phyloP scores from a whole-genome alignment of 129 eudicot species.

The Lonicera japonica region DNA sequence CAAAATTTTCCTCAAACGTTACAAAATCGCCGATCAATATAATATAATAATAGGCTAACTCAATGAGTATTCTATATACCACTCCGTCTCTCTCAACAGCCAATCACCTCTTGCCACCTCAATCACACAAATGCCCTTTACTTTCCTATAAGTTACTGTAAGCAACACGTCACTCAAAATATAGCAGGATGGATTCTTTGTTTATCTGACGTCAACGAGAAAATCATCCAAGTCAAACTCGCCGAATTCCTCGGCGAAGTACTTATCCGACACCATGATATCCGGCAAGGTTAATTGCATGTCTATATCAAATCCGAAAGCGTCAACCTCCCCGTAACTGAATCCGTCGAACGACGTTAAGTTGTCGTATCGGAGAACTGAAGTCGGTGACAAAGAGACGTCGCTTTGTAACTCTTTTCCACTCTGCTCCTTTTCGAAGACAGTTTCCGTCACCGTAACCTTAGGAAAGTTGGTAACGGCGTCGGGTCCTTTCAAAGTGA shows the following conservation, averaged over 20 bases:
- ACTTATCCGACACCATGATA: conserved; percentile 21
- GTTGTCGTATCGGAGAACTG: conserved; percentile 41
- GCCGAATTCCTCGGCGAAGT: conserved; percentile 33
- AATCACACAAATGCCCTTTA: background rate
- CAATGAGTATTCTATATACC: background rate
- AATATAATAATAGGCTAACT: background rate
- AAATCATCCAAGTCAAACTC: conserved; percentile 50
- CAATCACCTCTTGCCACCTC: background rate
- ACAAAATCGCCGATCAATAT: background rate
- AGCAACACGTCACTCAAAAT: no score
- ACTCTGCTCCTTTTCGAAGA: conserved; percentile 11
- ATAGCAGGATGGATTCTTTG: no score
- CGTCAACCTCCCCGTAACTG: conserved; percentile 23
- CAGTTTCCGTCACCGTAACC: conserved; percentile 22
- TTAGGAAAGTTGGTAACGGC: conserved; percentile 64
- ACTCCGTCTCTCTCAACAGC: background rate
- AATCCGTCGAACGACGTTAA: conserved; percentile 35
- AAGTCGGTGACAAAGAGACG: conserved; percentile 52
- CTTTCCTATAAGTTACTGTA: no score
- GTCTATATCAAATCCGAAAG: conserved; percentile 26
- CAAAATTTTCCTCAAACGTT: background rate
- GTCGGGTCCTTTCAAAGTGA: conserved; percentile 41
- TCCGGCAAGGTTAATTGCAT: conserved; percentile 39
- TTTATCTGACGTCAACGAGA: conserved; percentile 31
- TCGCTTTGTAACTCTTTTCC: conserved; percentile 11